Evolutionary conservation across 2,329 filamentous ascomycete species (phyloP), one percentile per base, ranked within the genome.

Genomic region (Microascus cirrosus): DNA sequence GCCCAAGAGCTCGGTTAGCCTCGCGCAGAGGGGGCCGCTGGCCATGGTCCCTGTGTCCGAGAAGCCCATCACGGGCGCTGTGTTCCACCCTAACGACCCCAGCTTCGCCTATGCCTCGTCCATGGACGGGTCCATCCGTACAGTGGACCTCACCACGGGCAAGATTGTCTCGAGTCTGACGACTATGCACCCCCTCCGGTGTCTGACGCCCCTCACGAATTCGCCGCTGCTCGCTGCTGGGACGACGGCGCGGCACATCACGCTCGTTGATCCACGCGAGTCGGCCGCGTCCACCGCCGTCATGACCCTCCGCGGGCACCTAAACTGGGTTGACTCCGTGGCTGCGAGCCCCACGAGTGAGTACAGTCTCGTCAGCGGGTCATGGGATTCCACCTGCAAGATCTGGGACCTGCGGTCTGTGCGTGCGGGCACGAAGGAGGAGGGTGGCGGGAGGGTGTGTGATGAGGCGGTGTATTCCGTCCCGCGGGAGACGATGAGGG

Each of bases 71-170:
- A 89, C 89, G 1, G 87, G 86, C 57, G 88, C 87, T 42, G 80
- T 90, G 54, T 97, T 99, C 76, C 90, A 95, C 71, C 86, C 86
- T 4, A 79, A 83, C 57, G 93, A 97, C 72, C 74, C 85, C 12
- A 96, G 90, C 15, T 90, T 96, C 48, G 93, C 89, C 53, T 97
- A 99, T 77, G 93, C 90, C 1, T 84, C 86, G 24, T 95, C 91
- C 20, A 88, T 89, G 74, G 95, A 99, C 74, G 92, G 96, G 77
- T 89, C 89, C 1, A 77, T 97, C 64, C 86, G 87, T 62, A 97
- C 94, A 0, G 88, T 95, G 74, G 94, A 99, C 74, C 80, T 99
- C 53, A 86, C 91, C 0, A 96, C 93, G 1, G 79, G 83, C 58
- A 76, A 78, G 32, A 82, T 89, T 60, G 90, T 97, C 50, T 89